Evolutionary conservation across 768 basidiomycete genomes (phyloP), one percentile per base, ranked within the genome.

Genomic region (Lentinus tigrinus): DNA sequence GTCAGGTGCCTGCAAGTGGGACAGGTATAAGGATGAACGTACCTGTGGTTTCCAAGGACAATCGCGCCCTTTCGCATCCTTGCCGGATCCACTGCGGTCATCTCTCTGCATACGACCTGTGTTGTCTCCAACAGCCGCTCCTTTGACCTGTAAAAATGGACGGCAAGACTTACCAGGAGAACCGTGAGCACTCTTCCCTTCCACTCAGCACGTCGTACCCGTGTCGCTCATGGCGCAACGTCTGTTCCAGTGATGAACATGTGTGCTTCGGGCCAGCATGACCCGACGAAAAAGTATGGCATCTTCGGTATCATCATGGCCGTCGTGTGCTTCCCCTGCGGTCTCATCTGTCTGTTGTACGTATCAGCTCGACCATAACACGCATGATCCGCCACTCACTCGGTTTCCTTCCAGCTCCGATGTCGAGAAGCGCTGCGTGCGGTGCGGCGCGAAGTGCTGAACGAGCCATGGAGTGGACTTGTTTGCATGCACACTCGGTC

Each of bases 241-340:
- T 8, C 13, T 24, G 19, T 23, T 24, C 21, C 43, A 52, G 51
- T 52, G 38, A 42, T 52, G 51, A 23, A n/a, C 38, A 24, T 26
- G 51, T 72, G 71, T 54, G 71, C 71, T 19, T 60, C 65, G 37
- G 71, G 71, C 26, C 60, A 71, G 19, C 71, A 72, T 39, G 69
- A 71, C 27, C 54, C 61, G 11, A 48, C 53, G n/a, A 67, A 52
- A 17, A 67, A 63, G 34, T 65, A 70, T 47, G 71, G 71, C 19
- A 44, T 65, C 19, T 66, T 65, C 39, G 71, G 71, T 9, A 71
- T 72, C 57, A 66, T 72, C 47, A 63, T 56, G 31, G 67, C 70
- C 4, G 61, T 72, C 21, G 36, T 71, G 6, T 49, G 65, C 2
- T 72, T 72, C 52, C 71, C 71, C 0, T 59, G 69, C 21, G 61